Evolutionary conservation across 495 filamentous ascomycete species (phyloP).

Genomic region (Hyaloscypha bicolor): DNA sequence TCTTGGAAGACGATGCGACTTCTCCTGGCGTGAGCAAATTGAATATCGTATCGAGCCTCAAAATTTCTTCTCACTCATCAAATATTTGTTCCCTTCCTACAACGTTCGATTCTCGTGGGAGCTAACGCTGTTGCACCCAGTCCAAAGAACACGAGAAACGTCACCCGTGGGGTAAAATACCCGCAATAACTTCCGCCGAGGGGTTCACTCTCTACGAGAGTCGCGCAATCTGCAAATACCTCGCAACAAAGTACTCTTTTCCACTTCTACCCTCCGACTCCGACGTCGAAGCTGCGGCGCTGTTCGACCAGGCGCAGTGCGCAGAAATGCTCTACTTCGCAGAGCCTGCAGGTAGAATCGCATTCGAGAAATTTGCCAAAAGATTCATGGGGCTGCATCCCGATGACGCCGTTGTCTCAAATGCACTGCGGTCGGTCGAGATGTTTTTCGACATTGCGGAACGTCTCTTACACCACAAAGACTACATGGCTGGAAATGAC

Average conservation of each 20-base stretch:
- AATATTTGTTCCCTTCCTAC: slow-evolving; percentile 30
- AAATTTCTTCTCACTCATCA: slow-evolving; percentile 30
- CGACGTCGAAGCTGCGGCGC: slow-evolving; percentile 43
- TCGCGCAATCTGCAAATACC: slow-evolving; percentile 50
- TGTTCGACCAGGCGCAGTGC: slow-evolving; percentile 46
- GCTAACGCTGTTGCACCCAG: slow-evolving; percentile 34
- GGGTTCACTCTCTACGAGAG: slow-evolving; percentile 48
- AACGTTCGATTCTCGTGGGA: slow-evolving; percentile 30
- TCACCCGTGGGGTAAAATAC: slow-evolving; percentile 47
- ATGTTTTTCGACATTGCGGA: slow-evolving; percentile 46
- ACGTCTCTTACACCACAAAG: slow-evolving; percentile 39
- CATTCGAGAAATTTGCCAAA: slow-evolving; percentile 47
- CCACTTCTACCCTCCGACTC: slow-evolving; percentile 41
- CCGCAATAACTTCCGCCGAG: slow-evolving; percentile 33
- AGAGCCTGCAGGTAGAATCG: slow-evolving; percentile 44
- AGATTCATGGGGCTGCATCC: slow-evolving; percentile 44
- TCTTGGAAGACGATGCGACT: slow-evolving; percentile 30
- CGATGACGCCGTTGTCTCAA: slow-evolving; percentile 41
- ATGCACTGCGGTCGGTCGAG: slow-evolving; percentile 42
- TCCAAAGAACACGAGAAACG: slow-evolving; percentile 42
- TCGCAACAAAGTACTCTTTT: slow-evolving; percentile 43
- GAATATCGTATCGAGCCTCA: slow-evolving; percentile 28
- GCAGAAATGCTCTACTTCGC: slow-evolving; percentile 45
- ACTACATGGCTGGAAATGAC: slow-evolving; percentile 46
- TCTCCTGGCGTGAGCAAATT: slow-evolving; percentile 31